Evolutionary conservation across 306 rosid genomes (phyloP).

Genomic region (Vigna hirtella): DNA sequence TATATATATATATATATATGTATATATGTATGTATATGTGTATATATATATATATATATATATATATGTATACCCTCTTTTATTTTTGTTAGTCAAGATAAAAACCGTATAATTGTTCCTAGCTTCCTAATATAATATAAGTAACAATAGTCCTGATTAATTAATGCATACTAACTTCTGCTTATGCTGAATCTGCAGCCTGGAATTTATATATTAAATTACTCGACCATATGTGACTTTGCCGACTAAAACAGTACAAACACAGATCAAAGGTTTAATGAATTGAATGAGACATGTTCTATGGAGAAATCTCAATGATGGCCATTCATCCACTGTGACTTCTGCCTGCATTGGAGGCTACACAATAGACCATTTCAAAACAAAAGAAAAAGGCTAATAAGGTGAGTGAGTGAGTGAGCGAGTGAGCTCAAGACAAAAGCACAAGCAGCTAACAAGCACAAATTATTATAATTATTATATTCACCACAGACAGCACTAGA

Average conservation of each 20-base stretch:
- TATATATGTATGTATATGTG: slow-evolving; percentile 4
- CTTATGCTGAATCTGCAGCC: slow-evolving; percentile 50
- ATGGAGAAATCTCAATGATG: slow-evolving; percentile 36
- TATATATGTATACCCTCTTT: neutral
- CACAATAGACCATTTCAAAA: slow-evolving; percentile 43
- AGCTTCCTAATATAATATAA: slow-evolving; percentile 39
- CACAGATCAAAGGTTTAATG: slow-evolving; percentile 45
- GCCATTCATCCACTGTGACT: slow-evolving; percentile 42
- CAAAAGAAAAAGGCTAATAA: slow-evolving; percentile 29
- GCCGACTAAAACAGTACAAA: slow-evolving; percentile 43
- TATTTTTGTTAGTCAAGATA: slow-evolving; percentile 29
- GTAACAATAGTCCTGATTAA: slow-evolving; percentile 18
- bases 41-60: slow-evolving; percentile 17
- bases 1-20: slow-evolving; percentile 6
- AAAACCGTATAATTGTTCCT: slow-evolving; percentile 45
- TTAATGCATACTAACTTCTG: slow-evolving; percentile 37
- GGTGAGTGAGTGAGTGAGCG: neutral
- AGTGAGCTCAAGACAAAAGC: slow-evolving; percentile 16
- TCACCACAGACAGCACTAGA: slow-evolving; percentile 26
- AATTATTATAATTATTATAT: slow-evolving; percentile 22
- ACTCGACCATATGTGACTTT: slow-evolving; percentile 35
- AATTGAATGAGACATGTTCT: slow-evolving; percentile 30
- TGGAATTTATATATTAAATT: slow-evolving; percentile 50
- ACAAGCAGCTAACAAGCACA: slow-evolving; percentile 5
- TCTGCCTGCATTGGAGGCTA: slow-evolving; percentile 52